Base-by-base conservation (phyloP, 306 rosid genomes). In the Pueraria montana region DNA sequence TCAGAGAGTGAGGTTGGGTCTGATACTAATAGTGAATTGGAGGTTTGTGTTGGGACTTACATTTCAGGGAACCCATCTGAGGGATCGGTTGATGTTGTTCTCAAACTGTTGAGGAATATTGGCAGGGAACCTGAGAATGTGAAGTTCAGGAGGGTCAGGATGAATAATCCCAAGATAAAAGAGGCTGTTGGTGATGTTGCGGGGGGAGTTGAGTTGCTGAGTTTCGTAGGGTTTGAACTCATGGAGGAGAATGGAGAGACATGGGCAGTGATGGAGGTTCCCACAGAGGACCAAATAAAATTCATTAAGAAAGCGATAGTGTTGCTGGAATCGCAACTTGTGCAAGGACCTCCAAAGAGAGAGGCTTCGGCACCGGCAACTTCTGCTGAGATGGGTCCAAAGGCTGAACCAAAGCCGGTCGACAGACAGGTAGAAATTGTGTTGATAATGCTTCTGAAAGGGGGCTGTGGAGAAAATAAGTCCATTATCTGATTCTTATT, bases 131-230 rank as follows among this genome's bases (percentile, higher is more conserved):
- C 98, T 17, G 97, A 88, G 74, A 94, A 92, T 73, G 88, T 87
- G 1, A 96, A 92, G 90, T 96, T 91, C 67, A 88, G 99, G 89
- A 92, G 78, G 85, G 86, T 96, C 43, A 86, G 99, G 81, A 52
- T 96, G 97, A 80, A 89, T 16, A 96, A 96, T 87, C 93, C 97
- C 0, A 96, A 92, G 91, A 91, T 96, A 5, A 88, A 90, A 79
- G 99, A 91, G 77, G 88, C 97, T 49, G 73, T 96, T 78, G 88
- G 80, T 40, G 97, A 91, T 21, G 95, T 84, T 70, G 82, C 64
- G 0, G 98, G 99, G 8, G 99, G 99, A 49, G 52, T 89, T 73
- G 98, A 96, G 86, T 84, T 96, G 92, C 79, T 96, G 84, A 87
- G 92, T 69, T 82, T 84, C 72, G 83, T 92, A 2, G 98, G 99